These are phyloP conservation scores for Cyclotella baltica DNA, from an alignment of 108 stramenopile species.

Conservation along the genomic window DNA sequence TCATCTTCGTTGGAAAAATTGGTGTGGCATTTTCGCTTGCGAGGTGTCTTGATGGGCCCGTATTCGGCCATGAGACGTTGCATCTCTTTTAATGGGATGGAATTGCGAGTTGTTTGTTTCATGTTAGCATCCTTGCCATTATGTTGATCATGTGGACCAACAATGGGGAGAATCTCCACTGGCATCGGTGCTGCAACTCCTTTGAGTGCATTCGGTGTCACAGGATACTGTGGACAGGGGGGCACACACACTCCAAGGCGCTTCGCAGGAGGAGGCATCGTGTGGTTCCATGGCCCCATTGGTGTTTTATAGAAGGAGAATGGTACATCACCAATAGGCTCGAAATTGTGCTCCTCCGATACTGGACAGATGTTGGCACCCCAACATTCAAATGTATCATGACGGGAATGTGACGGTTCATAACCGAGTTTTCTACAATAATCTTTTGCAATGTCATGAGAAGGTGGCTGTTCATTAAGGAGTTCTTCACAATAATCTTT, in stretches of 20 bases:
- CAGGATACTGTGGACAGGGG: not conserved
- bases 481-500: no score
- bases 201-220: not conserved
- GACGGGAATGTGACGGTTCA: not conserved
- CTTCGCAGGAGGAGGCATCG: not conserved
- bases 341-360: slow-evolving; percentile 4
- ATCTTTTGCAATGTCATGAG: not conserved
- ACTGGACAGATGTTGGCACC: slow-evolving; percentile 18
- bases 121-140: slow-evolving; percentile 7
- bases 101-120: slow-evolving; percentile 15
- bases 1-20: not conserved
- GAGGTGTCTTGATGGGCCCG: slow-evolving; percentile 21
- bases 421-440: slow-evolving; percentile 3
- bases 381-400: slow-evolving; percentile 19
- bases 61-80: slow-evolving; percentile 23
- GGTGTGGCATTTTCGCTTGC: slow-evolving; percentile 6
- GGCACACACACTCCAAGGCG: not conserved
- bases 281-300: not conserved
- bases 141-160: not conserved
- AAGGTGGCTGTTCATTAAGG: no score
- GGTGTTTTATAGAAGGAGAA: not conserved
- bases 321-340: not conserved
- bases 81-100: slow-evolving; percentile 22
- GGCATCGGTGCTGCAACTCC: not conserved
- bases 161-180: not conserved